Base-by-base conservation (phyloP, 1,284 basidiomycete genomes). In the Cutaneotrichosporon sp. region DNA sequence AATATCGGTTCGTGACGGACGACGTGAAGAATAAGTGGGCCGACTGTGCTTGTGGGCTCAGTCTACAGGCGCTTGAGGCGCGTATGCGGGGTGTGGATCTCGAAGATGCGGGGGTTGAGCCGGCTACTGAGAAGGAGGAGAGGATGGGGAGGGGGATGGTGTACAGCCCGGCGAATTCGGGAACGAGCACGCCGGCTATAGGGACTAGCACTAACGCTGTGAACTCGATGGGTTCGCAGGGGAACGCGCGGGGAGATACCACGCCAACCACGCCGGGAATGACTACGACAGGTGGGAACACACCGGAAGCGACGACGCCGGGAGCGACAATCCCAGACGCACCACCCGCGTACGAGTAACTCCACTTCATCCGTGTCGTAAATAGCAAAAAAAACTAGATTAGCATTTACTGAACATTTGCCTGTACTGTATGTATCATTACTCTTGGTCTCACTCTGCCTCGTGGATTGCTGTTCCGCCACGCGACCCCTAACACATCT, bases 41-140 rank as follows among this genome's bases (percentile, higher is more conserved):
- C 16, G 66, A 72, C 58, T 75, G 73, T 52, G 68, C 69, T 6
- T 75, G 73, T 55, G 72, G 69, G 0, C 52, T 70, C 34, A 52
- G 58, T 7, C 60, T 66, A 21, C 56, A 58, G 34, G 60, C 69
- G 56, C 65, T 71, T 13, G 64, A 67, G 59, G 65, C 62, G 46
- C 67, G 69, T 26, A 65, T 71, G 64, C 56, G 66, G 14, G 38
- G 31, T 4, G 61, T 62, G 18, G 38, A 59, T 32, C 63, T 64
- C 14, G 60, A 58, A 22, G 60, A 58, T 26, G 63, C 52, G 21
- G 38, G 38, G 13, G 38, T 42, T 2, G 55, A 40, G 8, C 38
- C 16, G 3, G 51, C 18, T 18, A 46, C 11, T 8, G 7, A 46
- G 42, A 18, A 46, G 42, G 42, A 46, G 42, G 42, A 46, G 42